phyloP scores from a whole-genome alignment of 257 asterid genomes.

The Thymus mandschuricus region DNA sequence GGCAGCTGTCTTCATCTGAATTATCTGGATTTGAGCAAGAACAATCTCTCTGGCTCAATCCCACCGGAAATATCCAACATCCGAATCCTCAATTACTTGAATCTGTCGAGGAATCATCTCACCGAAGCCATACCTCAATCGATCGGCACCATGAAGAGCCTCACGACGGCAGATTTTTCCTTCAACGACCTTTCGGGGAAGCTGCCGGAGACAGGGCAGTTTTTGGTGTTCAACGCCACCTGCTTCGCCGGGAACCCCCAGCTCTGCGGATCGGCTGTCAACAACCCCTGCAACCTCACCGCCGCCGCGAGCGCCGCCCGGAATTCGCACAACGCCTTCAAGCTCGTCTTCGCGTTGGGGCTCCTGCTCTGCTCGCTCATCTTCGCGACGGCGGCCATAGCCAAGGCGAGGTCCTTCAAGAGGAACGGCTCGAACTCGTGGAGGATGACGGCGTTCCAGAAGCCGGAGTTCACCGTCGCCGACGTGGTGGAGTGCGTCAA shows the following conservation, averaged over 20 bases:
- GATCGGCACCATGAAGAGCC: constrained; percentile 75
- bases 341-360: constrained; percentile 79
- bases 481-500: constrained; percentile 84
- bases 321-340: constrained; percentile 60
- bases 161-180: constrained; percentile 89
- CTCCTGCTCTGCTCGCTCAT: constrained; percentile 66
- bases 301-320: constrained; percentile 26
- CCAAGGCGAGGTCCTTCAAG: constrained; percentile 84
- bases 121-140: constrained; percentile 63
- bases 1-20: constrained; percentile 70
- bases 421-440: constrained; percentile 53
- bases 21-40: constrained; percentile 84
- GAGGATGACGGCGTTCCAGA: constrained; percentile 89
- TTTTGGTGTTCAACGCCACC: constrained; percentile 71
- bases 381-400: constrained; percentile 71
- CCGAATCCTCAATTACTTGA: constrained; percentile 73
- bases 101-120: constrained; percentile 79
- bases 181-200: constrained; percentile 82
- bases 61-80: constrained; percentile 65
- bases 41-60: constrained; percentile 69
- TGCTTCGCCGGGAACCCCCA: constrained; percentile 78
- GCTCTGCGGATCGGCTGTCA: constrained; percentile 70
- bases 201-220: constrained; percentile 87
- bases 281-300: constrained; percentile 66
- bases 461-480: constrained; percentile 66